Conservation (phyloP, 306 rosid species). For the Cucurbita moschata region DNA sequence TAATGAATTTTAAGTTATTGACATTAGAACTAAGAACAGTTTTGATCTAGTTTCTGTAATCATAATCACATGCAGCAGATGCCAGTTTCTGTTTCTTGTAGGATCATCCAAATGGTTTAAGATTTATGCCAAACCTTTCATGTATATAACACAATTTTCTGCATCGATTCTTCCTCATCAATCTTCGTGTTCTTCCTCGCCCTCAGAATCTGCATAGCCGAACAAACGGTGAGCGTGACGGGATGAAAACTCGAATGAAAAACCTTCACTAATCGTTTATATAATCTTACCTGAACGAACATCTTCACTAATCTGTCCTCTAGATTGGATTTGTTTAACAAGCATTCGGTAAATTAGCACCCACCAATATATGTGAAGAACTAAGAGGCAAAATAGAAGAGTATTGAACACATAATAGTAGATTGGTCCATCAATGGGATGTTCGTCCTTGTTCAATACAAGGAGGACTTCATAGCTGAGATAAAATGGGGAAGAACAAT, state of each 20-base stretch:
- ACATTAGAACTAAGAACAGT: not conserved
- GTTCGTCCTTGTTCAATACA: conserved; percentile 41
- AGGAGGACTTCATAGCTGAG: conserved; percentile 67
- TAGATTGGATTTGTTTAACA: conserved; percentile 67
- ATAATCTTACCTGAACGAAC: conserved; percentile 80
- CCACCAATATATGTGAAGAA: conserved; percentile 88
- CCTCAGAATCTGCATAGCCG: conserved; percentile 65
- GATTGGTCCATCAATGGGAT: conserved; percentile 46
- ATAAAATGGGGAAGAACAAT: conserved; percentile 14
- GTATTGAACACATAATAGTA: conserved; percentile 71
- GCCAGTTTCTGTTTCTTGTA: not conserved
- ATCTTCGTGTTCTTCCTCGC: conserved; percentile 78
- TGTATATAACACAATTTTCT: not conserved
- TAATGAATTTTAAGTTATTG: not conserved
- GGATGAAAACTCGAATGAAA: not conserved
- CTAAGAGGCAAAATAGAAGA: conserved; percentile 68
- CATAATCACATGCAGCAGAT: not conserved
- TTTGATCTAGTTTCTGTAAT: not conserved
- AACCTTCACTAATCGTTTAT: too few species aligned
- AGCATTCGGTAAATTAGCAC: conserved; percentile 86
- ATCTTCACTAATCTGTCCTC: conserved; percentile 76
- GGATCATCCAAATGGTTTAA: not conserved
- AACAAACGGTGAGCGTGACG: not conserved
- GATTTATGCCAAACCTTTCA: not conserved
- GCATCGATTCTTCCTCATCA: conserved; percentile 20